Evolutionary conservation across 1,139 yeast species (phyloP).

Genomic region (Zygosaccharomyces pseudobailii): DNA sequence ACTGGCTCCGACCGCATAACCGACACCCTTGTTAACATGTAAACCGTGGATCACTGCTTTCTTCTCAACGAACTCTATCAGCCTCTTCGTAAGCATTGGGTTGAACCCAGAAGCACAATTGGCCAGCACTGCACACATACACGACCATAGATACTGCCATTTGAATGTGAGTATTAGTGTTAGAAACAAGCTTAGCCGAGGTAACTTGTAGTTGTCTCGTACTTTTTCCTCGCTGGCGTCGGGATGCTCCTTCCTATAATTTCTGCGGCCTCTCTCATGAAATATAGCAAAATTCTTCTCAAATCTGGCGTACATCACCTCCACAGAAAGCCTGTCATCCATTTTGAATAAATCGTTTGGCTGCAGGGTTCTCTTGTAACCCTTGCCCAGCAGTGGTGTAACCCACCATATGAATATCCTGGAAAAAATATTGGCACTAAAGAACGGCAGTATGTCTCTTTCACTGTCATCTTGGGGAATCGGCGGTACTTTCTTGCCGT

Average conservation of each 20-base stretch:
- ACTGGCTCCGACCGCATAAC: conserved; percentile 55
- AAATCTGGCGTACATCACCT: conserved; percentile 41
- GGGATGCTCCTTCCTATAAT: conserved; percentile 29
- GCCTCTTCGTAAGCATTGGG: conserved; percentile 49
- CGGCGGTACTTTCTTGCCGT: conserved; percentile 45
- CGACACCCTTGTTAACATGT: conserved; percentile 48
- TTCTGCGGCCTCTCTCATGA: conserved; percentile 34
- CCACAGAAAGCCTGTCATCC: conserved; percentile 49
- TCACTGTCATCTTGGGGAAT: conserved; percentile 48
- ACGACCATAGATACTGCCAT: conserved; percentile 44
- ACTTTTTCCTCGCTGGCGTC: conserved; percentile 33
- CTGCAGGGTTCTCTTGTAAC: conserved; percentile 63
- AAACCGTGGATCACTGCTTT: conserved; percentile 34
- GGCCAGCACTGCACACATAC: conserved; percentile 41
- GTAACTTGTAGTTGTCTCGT: conserved; percentile 35
- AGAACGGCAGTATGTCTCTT: conserved; percentile 42
- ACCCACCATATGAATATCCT: conserved; percentile 55
- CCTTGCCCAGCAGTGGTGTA: conserved; percentile 51
- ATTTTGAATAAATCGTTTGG: conserved; percentile 58
- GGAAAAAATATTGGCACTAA: conserved; percentile 36
- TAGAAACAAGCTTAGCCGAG: conserved; percentile 39
- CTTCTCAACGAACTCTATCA: conserved; percentile 45
- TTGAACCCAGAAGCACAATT: conserved; percentile 50
- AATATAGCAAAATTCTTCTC: conserved; percentile 39
- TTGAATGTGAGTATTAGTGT: conserved; percentile 57